Conservation (phyloP, 805 yeast species). For the Kodamaea hsintzibuensis region DNA sequence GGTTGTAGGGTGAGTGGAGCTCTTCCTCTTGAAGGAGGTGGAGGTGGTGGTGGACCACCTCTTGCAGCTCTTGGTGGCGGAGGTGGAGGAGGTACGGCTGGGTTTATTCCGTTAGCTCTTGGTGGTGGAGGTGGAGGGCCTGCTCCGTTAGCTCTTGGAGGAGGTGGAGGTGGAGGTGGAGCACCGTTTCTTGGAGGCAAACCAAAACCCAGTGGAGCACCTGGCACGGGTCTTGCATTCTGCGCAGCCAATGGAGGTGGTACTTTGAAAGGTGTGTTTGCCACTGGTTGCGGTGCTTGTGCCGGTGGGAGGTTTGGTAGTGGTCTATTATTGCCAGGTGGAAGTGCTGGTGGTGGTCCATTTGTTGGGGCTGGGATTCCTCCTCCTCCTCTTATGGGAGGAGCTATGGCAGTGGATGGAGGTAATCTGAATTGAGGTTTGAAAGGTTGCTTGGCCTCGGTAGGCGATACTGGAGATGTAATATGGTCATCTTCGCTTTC, state of each 20-base stretch:
- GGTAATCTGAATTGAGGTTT: constrained; percentile 37
- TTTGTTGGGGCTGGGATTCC: constrained; percentile 20
- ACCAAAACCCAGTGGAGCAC: constrained; percentile 16
- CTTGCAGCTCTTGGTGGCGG: too few relatives aligned
- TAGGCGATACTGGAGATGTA: constrained; percentile 10
- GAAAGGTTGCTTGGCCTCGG: constrained; percentile 15
- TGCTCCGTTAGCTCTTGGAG: constrained; percentile 24
- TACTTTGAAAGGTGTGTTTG: background rate
- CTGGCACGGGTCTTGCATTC: constrained; percentile 15
- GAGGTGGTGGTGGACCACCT: constrained; percentile 22
- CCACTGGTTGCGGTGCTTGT: background rate
- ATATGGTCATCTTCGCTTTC: constrained; percentile 7
- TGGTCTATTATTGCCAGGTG: constrained; percentile 20
- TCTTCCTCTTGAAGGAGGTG: constrained; percentile 29
- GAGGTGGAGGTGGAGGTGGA: constrained; percentile 33
- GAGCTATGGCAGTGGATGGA: constrained; percentile 32
- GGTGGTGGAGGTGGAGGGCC: constrained; percentile 32
- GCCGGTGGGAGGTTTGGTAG: constrained; percentile 10
- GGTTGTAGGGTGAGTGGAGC: background rate
- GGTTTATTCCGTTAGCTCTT: constrained; percentile 18
- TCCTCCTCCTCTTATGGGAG: constrained; percentile 25
- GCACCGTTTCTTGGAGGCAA: constrained; percentile 18
- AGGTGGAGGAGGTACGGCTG: constrained; percentile 17
- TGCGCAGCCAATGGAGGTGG: constrained; percentile 14
- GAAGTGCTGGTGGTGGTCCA: constrained; percentile 17